A percentile compares a stretch with the other conserved stretches of the same genome.
These are phyloP conservation scores for Apium graveolens DNA, from an alignment of 129 eudicot species.

Conservation along the genomic window DNA sequence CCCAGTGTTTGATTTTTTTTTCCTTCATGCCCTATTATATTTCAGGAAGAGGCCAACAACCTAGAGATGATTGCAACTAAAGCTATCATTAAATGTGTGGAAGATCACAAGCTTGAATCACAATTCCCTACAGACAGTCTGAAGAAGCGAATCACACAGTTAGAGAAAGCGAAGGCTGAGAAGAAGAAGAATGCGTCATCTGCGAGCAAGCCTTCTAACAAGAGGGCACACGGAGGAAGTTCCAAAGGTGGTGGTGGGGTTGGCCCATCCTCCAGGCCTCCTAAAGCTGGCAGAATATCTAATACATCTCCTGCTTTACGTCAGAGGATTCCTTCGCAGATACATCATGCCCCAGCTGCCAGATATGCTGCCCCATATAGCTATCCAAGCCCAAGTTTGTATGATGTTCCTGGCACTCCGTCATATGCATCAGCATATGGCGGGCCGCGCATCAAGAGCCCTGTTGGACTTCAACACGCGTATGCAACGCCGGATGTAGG, in stretches of 20 bases:
- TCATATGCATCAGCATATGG: constrained; percentile 25
- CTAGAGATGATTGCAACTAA: constrained; percentile 23
- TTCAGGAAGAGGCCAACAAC: constrained; percentile 44
- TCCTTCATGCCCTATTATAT: not conserved
- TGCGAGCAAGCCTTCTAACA: constrained; percentile 28
- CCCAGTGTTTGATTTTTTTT: not conserved
- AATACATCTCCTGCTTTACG: constrained; percentile 27
- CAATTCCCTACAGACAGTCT: constrained; percentile 28
- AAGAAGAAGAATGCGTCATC: constrained; percentile 23
- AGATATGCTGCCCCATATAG: constrained; percentile 30
- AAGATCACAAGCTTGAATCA: constrained; percentile 50
- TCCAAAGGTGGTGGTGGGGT: constrained; percentile 13
- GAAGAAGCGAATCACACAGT: constrained; percentile 22
- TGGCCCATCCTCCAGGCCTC: constrained; percentile 25
- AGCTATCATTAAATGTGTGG: constrained; percentile 46
- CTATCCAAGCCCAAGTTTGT: constrained; percentile 23
- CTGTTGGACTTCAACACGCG: constrained; percentile 16
- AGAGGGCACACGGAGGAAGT: constrained; percentile 22
- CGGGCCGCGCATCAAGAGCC: constrained; percentile 23
- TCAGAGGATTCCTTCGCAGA: constrained; percentile 21
- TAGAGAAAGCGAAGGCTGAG: constrained; percentile 38
- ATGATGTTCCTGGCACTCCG: constrained; percentile 19
- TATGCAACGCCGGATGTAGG: constrained; percentile 15
- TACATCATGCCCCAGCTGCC: constrained; percentile 17
- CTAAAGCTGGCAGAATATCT: constrained; percentile 24